Base-by-base conservation (phyloP, 73 alveolate species). In the Paramecium octaurelia region DNA sequence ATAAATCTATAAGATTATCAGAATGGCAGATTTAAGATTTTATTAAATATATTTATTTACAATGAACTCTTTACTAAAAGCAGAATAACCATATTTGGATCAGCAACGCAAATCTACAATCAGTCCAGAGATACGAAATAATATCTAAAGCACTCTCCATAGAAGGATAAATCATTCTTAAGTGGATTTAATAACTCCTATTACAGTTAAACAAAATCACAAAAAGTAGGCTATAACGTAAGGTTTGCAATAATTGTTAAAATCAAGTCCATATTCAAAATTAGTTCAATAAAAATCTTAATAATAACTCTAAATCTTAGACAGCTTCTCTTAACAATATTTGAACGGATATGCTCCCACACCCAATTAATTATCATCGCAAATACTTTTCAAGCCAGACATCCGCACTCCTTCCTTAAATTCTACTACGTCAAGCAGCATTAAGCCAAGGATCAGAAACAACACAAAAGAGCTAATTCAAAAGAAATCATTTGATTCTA, bases 261-360 rank as follows among this genome's bases (percentile, higher is more conserved):
- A 75, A 36, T 31, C 88, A 36, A 75, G 88, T 75, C 88, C 88
- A 3, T 75, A 75, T 36, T 75, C 88, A 75, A 75, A 75, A 16
- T 24, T 75, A 14, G 18, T 34, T 36, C 27, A 34, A 16, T 75
- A 75, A 38, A 75, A 75, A 75, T 75, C 88, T 75, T 75, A 75
- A 31, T 20, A 36, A 36, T 44, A 75, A 75, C 42, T 36, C 38
- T 36, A 31, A 75, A 24, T 75, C 34, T 35, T 12, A 36, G 88
- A 75, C 35, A 75, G 88, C 18, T 75, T 75, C 38, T 75, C 88
- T 18, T 36, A 75, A 75, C 21, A 75, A 40, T 75, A 75, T 75
- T 40, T 75, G 69, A 75, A 36, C 11, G 88, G 48, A 16, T 34
- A 34, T 31, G 12, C 84, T 68, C 88, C 57, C n/a, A 34, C 58